Base-by-base conservation (phyloP, 768 basidiomycete species). In the Xerocomellus intermedius region DNA sequence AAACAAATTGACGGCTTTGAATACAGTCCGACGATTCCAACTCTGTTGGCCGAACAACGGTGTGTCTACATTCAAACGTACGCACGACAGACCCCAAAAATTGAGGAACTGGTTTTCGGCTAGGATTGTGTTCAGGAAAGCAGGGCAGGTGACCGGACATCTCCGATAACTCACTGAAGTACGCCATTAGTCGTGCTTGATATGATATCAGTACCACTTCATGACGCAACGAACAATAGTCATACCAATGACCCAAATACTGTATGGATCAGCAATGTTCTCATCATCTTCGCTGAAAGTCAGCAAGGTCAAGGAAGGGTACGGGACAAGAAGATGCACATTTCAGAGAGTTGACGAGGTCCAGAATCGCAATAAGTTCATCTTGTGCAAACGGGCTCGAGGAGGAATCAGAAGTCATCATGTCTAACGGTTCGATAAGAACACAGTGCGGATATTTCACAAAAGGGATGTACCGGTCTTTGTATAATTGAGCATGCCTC, bases 391-490 rank as follows among this genome's bases (percentile, higher is more conserved):
- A 63, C 0, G 51, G 60, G 21, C 61, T 54, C 28, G 62, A 28
- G 8, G 62, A 64, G 17, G 62, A 60, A 47, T 64, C 47, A 10
- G 62, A 36, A 16, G 62, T 62, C 28, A 62, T 44, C 33, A 62
- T 49, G 21, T 62, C 61, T 62, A 17, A 14, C 6, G 2, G 12
- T 38, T 32, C 0, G 2, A 45, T 54, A 4, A 42, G 26, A 42
- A 42, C 6, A 42, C 12, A 2, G 2, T 3, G 5, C 14, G 43
- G 8, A 4, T 12, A 33, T 42, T 1, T 37, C 17, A 46, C 6
- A 37, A 39, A 41, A 8, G 12, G 22, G 12, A 28, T 16, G 17
- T 33, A 64, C 61, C 61, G 1, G 48, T 64, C 42, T 35, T 54
- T 19, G 49, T 39, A 39, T 48, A 55, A 21, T 63, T 54, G n/a